phyloP scores from a whole-genome alignment of 2,329 filamentous ascomycete species.

The Ceratocystis diversiconidia region DNA sequence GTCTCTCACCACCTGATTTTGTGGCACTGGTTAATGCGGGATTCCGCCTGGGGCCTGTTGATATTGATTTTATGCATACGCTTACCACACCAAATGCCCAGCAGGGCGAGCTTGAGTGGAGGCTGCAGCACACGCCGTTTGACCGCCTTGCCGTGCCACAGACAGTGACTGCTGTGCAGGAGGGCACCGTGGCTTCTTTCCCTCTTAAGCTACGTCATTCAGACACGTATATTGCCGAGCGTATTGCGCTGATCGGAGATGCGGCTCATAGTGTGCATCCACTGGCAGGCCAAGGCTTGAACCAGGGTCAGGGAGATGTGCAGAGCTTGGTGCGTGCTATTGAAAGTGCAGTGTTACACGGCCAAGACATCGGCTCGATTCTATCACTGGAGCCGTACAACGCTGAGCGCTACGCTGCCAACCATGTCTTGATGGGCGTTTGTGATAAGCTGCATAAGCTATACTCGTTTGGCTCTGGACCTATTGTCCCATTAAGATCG shows the following conservation, averaged over 20 bases:
- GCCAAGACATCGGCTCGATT: conserved; percentile 70
- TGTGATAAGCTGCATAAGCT: conserved; percentile 87
- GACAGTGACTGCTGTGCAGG: conserved; percentile 54
- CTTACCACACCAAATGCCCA: conserved; percentile 36
- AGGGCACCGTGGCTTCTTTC: conserved; percentile 72
- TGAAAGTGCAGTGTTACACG: conserved; percentile 61
- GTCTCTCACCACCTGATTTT: conserved; percentile 58
- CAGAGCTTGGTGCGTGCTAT: conserved; percentile 64
- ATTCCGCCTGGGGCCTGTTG: conserved; percentile 65
- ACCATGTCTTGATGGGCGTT: conserved; percentile 63
- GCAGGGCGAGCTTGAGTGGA: conserved; percentile 71
- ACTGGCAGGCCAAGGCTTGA: conserved; percentile 84
- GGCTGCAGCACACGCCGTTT: conserved; percentile 53
- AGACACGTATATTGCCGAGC: conserved; percentile 80
- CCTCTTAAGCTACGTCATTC: conserved; percentile 84
- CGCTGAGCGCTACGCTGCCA: conserved; percentile 65
- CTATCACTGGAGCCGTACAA: conserved; percentile 72
- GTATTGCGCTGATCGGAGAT: conserved; percentile 84
- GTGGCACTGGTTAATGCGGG: conserved; percentile 82
- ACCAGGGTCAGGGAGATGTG: conserved; percentile 82
- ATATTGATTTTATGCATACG: conserved; percentile 71
- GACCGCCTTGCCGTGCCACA: conserved; percentile 47
- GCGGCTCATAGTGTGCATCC: conserved; percentile 93
- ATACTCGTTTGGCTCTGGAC: conserved; percentile 67
- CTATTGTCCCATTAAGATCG: conserved; percentile 65